These are phyloP conservation scores for Pyrenula aspistea DNA, from an alignment of 495 filamentous ascomycete genomes.

Conservation along the genomic window DNA sequence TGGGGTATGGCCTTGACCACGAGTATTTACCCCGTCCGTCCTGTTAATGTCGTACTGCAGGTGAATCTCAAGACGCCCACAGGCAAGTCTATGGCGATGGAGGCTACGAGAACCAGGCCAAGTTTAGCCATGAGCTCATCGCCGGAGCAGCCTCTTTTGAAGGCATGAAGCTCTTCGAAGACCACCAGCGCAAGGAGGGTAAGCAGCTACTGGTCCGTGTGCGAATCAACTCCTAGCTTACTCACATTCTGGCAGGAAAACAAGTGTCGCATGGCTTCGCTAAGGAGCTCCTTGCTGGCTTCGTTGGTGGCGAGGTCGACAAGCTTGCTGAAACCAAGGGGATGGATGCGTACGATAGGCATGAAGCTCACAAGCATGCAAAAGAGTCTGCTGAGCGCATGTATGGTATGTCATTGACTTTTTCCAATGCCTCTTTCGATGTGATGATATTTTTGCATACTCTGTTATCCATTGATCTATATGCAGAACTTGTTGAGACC, in stretches of 20 bases:
- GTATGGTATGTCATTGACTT: too few species aligned
- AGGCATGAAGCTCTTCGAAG: constrained; percentile 70
- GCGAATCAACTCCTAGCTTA: not conserved
- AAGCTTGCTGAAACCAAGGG: constrained; percentile 72
- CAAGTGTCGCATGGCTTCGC: constrained; percentile 58
- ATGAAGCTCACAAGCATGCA: constrained; percentile 55
- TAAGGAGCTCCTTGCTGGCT: constrained; percentile 61
- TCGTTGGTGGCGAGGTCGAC: constrained; percentile 66
- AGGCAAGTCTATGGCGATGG: constrained; percentile 42
- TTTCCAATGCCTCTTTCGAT: constrained; percentile 43
- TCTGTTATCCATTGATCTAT: too few species aligned
- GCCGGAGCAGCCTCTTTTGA: constrained; percentile 70
- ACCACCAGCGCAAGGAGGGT: constrained; percentile 63
- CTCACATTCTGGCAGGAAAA: constrained; percentile 40
- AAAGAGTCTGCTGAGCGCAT: constrained; percentile 50
- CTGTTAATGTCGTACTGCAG: constrained; percentile 8
- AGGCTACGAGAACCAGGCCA: constrained; percentile 20
- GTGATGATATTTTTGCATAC: too few species aligned
- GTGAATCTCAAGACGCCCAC: constrained; percentile 42
- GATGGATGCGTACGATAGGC: constrained; percentile 52
- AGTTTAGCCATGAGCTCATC: constrained; percentile 60
- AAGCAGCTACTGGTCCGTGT: constrained; percentile 7
- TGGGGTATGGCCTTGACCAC: constrained; percentile 4
- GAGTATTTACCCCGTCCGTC: not conserved
- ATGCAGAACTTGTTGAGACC: too few species aligned